A percentile compares a stretch with the other conserved stretches of the same genome.
phyloP scores from a whole-genome alignment of 257 asterid species.

The Schizonepeta tenuifolia region DNA sequence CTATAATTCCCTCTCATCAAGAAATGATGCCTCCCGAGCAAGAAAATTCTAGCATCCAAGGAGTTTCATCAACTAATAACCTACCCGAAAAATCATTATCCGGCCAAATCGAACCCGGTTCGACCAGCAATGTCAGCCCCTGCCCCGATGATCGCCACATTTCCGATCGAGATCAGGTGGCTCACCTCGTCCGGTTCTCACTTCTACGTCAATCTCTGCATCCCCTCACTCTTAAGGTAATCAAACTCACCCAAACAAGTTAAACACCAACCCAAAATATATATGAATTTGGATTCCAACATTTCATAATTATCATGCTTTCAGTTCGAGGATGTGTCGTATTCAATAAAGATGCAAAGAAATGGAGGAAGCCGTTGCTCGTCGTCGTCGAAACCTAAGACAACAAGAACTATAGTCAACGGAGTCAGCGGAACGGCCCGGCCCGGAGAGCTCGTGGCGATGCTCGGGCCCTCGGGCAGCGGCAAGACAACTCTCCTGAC shows the following conservation, averaged over 20 bases:
- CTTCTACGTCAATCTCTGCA: constrained; percentile 52
- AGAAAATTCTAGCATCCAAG: constrained; percentile 44
- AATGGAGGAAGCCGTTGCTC: constrained; percentile 37
- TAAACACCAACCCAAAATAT: no score
- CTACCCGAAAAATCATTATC: constrained; percentile 36
- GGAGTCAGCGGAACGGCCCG: constrained; percentile 63
- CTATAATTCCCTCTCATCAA: not conserved
- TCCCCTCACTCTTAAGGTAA: constrained; percentile 70
- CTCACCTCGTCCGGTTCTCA: constrained; percentile 37
- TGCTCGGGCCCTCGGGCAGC: constrained; percentile 97
- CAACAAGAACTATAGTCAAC: constrained; percentile 48
- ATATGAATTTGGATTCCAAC: not conserved
- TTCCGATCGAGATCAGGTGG: constrained; percentile 24
- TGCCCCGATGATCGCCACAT: constrained; percentile 40
- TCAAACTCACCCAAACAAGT: no score
- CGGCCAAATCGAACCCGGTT: constrained; percentile 48
- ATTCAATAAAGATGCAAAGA: constrained; percentile 44
- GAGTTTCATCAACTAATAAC: constrained; percentile 36
- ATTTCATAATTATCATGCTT: not conserved
- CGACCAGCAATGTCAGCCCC: constrained; percentile 52
- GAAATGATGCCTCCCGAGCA: constrained; percentile 80
- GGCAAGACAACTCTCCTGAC: constrained; percentile 87
- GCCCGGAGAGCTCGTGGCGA: constrained; percentile 82
- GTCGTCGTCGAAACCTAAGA: constrained; percentile 49
- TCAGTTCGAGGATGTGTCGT: constrained; percentile 82